Conservation (phyloP, 2,329 filamentous ascomycete species). For the Fusarium albosuccineum region DNA sequence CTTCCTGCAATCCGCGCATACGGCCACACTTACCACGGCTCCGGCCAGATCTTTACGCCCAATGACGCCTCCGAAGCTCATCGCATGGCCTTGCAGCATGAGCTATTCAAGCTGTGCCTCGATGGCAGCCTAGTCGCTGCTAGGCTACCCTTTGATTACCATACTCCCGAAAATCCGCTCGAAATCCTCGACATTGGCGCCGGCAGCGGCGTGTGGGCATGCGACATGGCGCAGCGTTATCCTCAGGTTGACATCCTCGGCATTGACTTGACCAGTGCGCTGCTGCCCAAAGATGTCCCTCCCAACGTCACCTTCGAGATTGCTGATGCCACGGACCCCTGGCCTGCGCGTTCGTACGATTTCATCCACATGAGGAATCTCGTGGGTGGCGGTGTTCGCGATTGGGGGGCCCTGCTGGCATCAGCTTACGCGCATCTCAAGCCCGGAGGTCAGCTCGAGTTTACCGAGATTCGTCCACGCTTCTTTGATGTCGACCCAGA, state of each 20-base stretch:
- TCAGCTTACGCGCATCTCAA: conserved; percentile 57
- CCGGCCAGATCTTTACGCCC: conserved; percentile 50
- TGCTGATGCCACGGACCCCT: conserved; percentile 67
- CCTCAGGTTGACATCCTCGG: conserved; percentile 56
- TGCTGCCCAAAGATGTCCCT: conserved; percentile 61
- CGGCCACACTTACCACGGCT: conserved; percentile 54
- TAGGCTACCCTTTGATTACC: conserved; percentile 48
- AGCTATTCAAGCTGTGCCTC: conserved; percentile 53
- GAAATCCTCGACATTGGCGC: conserved; percentile 58
- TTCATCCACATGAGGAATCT: conserved; percentile 60
- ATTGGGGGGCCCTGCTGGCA: conserved; percentile 54
- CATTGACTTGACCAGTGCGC: conserved; percentile 57
- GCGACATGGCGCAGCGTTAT: conserved; percentile 57
- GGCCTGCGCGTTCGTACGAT: conserved; percentile 54
- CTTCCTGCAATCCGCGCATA: conserved; percentile 51
- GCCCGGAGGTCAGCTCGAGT: conserved; percentile 60
- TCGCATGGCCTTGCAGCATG: conserved; percentile 51
- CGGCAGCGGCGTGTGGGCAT: conserved; percentile 59
- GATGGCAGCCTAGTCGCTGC: conserved; percentile 49
- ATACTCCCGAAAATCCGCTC: conserved; percentile 36
- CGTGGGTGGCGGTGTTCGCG: conserved; percentile 59
- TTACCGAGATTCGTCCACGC: conserved; percentile 57
- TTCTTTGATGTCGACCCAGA: conserved; percentile 55
- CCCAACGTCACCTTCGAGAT: conserved; percentile 71
- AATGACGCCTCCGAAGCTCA: conserved; percentile 52